phyloP scores from a whole-genome alignment of 108 stramenopile species.

The Mayamaea pseudoterrestris region DNA sequence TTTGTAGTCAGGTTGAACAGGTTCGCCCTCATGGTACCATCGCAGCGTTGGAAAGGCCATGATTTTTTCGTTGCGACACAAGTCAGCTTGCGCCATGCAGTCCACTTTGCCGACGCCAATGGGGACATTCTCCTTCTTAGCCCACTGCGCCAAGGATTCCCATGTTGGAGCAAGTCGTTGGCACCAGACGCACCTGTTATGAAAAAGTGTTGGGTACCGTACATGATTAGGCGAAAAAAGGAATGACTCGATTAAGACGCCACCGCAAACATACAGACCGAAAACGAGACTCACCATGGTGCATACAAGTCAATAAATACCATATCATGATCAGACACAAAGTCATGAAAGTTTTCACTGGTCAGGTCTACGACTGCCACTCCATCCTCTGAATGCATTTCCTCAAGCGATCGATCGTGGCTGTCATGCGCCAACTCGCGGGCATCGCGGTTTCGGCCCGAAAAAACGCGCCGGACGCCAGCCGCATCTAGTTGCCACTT shows the following conservation, averaged over 20 bases:
- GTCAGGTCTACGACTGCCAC: conserved; percentile 52
- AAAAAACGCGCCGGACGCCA: conserved; percentile 71
- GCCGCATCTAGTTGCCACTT: conserved; percentile 90
- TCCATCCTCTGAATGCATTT: conserved; percentile 62
- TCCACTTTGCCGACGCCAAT: conserved; percentile 82
- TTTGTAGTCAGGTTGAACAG: conserved; percentile 82
- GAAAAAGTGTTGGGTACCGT: background rate
- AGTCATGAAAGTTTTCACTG: conserved; percentile 43
- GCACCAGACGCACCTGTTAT: conserved; percentile 83
- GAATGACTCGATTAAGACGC: background rate
- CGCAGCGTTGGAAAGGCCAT: conserved; percentile 95
- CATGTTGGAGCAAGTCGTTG: conserved; percentile 90
- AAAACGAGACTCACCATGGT: conserved; percentile 65
- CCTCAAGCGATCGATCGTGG: conserved; percentile 72
- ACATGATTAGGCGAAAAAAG: no score
- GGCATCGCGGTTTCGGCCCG: conserved; percentile 87
- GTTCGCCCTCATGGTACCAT: conserved; percentile 68
- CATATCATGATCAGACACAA: conserved; percentile 56
- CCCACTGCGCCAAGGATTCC: conserved; percentile 79
- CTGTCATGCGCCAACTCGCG: conserved; percentile 80
- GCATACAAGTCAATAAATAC: conserved; percentile 87
- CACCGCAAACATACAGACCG: background rate
- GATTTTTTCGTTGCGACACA: conserved; percentile 78
- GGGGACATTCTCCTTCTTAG: conserved; percentile 48
- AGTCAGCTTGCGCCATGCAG: conserved; percentile 82